Conservation (phyloP, 352 stramenopile genomes). For the Pythium vanterpoolii region DNA sequence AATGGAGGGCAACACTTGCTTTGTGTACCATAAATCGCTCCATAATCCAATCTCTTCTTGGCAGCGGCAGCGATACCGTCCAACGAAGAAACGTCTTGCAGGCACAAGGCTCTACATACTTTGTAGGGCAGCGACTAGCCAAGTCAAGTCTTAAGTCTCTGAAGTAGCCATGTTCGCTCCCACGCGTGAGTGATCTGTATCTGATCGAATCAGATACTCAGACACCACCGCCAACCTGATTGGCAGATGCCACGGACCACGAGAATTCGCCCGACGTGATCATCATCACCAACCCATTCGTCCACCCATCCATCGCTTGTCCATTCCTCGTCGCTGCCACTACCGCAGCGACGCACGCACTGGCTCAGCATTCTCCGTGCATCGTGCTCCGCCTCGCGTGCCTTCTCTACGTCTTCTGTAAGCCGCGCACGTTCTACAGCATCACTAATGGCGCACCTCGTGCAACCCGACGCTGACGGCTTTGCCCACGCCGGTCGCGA, state of each 20-base stretch:
- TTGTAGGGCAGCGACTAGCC: too few species aligned
- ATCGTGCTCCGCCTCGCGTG: background rate
- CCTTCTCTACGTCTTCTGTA: background rate
- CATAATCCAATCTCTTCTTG: too few species aligned
- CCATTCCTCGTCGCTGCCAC: background rate
- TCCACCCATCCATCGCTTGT: background rate
- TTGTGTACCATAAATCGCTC: too few species aligned
- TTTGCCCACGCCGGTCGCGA: constrained; percentile 53
- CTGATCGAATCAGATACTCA: too few species aligned
- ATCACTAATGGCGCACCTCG: constrained; percentile 38
- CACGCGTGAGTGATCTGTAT: too few species aligned
- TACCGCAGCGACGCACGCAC: background rate
- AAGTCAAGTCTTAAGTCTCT: too few species aligned
- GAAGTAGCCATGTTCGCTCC: too few species aligned
- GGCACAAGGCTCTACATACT: too few species aligned
- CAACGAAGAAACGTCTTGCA: too few species aligned
- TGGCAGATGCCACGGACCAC: constrained; percentile 14
- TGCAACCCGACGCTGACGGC: constrained; percentile 42
- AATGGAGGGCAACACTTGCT: too few species aligned
- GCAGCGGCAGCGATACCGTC: too few species aligned
- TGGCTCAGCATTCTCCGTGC: constrained; percentile 3
- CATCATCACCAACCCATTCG: background rate
- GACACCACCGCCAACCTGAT: too few species aligned
- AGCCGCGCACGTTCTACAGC: background rate
- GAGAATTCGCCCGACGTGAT: background rate